Base-by-base conservation (phyloP, 441 rosid genomes). In the Erodium texanum region DNA sequence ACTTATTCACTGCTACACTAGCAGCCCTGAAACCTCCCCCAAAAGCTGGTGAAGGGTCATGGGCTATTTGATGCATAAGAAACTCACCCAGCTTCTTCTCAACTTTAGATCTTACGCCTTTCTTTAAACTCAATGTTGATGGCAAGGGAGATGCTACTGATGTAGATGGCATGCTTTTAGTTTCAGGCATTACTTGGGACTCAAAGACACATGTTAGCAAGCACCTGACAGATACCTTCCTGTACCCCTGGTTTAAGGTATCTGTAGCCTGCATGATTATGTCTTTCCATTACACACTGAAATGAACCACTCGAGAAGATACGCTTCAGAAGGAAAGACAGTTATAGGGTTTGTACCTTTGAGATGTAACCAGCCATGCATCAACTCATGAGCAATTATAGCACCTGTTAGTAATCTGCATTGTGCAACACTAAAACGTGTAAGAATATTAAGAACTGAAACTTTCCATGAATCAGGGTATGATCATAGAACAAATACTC, bases 161-260 rank as follows among this genome's bases (percentile, higher is more conserved):
- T 48, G 54, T 48, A 1, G 54, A 48, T 48, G 54, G 54, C 54
- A 68, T 73, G 76, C 68, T 75, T 62, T 72, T 71, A 20, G 82
- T 75, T 68, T 76, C 73, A 38, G 91, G 82, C 64, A 82, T 84
- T 0, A 89, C 87, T 82, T 94, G 94, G 0, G 93, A 82, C 16
- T 88, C 97, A 71, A n/a, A 94, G 72, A 98, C 98, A 94, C 98
- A 92, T 84, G 77, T 94, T 89, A 41, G 96, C 97, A 70, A 94
- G 70, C 16, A 92, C 98, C 74, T 92, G 99, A 72, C 99, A 94
- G 20, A 94, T 92, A 14, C 99, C 99, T 87, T 94, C 98, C 84
- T 94, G 98, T 1, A 94, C 94, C 50, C 92, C 97, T 63, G 93
- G 99, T 23, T 78, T 74, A 61, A 94, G 88, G 79, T 85, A 88